Evolutionary conservation across 768 basidiomycete species (phyloP), one percentile per base, ranked within the genome.

Genomic region (Leccinum aurantiacum): DNA sequence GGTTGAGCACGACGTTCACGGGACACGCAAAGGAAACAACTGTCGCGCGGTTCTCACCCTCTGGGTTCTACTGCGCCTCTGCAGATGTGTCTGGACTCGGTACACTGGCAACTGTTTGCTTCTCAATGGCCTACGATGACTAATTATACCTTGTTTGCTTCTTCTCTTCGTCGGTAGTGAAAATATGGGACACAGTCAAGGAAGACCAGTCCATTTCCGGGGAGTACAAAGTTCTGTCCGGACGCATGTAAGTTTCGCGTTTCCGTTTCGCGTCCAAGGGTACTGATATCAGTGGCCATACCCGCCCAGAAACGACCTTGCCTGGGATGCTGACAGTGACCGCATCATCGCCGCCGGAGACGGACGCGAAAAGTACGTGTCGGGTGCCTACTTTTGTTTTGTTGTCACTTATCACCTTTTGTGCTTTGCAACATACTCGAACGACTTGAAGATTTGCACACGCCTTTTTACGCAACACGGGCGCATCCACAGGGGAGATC

Each of bases 301-400:
- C 31, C 10, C 25, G 24, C n/a, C n/a, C 64, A 93, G 95, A 64
- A 95, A 95, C 66, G 96, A 98, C 75, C 83, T 98, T 22, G 89
- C 89, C 11, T 98, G 96, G 96, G 96, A 98, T 68, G 91, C 90
- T 1, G 96, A 98, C 74, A 93, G 90, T 69, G 96, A 97, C 72
- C 84, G 96, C n/a, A 90, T 98, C 59, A 90, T 98, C 53, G 92
- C 89, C 7, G 95, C 92, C 13, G 96, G 96, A 56, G 93, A 96
- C 64, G 95, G 95, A 37, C 82, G 87, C 60, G 95, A 95, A 68
- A 93, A 90, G 93, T 94, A 56, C 17, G 64, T 56, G 13, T 41
- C 29, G 29, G 29, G 29, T 24, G 4, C 11, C 33, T 19, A 3
- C 15, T 9, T 24, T 35, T 41, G 29, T 6, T 14, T 31, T 31